phyloP scores from a whole-genome alignment of 768 basidiomycete genomes.

The Russula lepida region DNA sequence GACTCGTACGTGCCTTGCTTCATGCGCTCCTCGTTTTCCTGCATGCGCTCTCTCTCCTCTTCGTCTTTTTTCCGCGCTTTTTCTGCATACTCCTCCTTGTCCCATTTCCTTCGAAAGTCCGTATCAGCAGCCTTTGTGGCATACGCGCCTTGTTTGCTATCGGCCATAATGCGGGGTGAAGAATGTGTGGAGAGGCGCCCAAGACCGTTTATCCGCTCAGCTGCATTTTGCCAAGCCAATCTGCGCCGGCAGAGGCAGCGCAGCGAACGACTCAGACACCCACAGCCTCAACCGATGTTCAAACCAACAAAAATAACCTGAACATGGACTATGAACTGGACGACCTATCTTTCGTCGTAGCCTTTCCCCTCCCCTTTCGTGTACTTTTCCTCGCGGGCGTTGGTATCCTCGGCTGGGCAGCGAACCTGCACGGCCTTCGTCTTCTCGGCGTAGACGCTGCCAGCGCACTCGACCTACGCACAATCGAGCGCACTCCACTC shows the following conservation, averaged over 20 bases:
- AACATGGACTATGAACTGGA: constrained; percentile 25
- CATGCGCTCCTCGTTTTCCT: constrained; percentile 42
- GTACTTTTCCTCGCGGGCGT: constrained; percentile 71
- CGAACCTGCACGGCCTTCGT: constrained; percentile 82
- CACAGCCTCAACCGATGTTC: neutral
- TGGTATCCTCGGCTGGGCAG: constrained; percentile 86
- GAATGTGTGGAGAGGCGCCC: too few relatives aligned
- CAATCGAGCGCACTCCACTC: constrained; percentile 18
- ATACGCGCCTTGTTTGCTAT: constrained; percentile 22
- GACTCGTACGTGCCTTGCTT: constrained; percentile 59
- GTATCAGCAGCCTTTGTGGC: constrained; percentile 21
- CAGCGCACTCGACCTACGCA: constrained; percentile 54
- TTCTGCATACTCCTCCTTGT: constrained; percentile 38
- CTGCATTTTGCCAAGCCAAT: neutral
- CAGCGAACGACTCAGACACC: too few relatives aligned
- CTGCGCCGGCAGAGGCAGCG: too few relatives aligned
- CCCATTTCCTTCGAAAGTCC: constrained; percentile 35
- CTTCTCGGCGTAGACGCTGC: constrained; percentile 65
- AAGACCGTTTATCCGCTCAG: too few relatives aligned
- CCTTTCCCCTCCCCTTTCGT: constrained; percentile 88
- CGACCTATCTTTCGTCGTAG: constrained; percentile 43
- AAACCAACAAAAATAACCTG: neutral
- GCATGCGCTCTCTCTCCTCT: constrained; percentile 30
- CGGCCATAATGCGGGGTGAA: constrained; percentile 13
- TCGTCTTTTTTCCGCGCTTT: constrained; percentile 36